A percentile compares a stretch with the other conserved stretches of the same genome.
Evolutionary conservation across 176 grass and related monocot species (phyloP).

Genomic region (Otatea glauca): DNA sequence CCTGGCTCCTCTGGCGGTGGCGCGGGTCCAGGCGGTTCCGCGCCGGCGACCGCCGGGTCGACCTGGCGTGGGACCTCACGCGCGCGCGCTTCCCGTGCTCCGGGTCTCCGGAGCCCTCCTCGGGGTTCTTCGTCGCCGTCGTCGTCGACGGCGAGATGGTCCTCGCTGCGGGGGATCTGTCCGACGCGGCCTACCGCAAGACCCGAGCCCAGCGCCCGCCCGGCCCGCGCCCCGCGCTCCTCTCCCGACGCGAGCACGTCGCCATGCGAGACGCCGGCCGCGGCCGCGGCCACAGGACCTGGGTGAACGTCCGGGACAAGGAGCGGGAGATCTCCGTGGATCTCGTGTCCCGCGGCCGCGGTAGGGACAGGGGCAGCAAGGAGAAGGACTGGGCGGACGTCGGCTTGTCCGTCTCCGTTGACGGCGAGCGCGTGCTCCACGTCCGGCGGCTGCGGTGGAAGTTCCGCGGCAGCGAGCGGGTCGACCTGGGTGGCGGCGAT

Average conservation of each 20-base stretch:
- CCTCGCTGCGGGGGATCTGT: constrained; percentile 70
- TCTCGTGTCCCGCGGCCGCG: constrained; percentile 47
- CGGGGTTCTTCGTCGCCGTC: constrained; percentile 69
- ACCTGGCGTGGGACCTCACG: constrained; percentile 71
- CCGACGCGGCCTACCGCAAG: constrained; percentile 58
- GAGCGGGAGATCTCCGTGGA: constrained; percentile 83
- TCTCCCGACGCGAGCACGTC: constrained; percentile 70
- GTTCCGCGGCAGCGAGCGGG: constrained; percentile 77
- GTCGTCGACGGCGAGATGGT: constrained; percentile 70
- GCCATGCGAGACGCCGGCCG: constrained; percentile 38
- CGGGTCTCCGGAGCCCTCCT: constrained; percentile 60
- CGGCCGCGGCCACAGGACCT: constrained; percentile 51
- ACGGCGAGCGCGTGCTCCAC: constrained; percentile 67
- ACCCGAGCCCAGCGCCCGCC: constrained; percentile 20
- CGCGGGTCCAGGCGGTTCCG: constrained; percentile 58
- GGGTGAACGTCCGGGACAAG: constrained; percentile 58
- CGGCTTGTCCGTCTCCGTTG: constrained; percentile 65
- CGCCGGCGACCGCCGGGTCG: constrained; percentile 44
- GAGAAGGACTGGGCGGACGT: constrained; percentile 53
- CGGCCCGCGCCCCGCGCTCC: constrained; percentile 29
- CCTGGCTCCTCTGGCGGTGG: constrained; percentile 68
- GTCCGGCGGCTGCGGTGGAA: constrained; percentile 80
- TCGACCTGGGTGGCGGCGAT: constrained; percentile 56
- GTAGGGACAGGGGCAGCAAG: neutral
- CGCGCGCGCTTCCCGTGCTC: constrained; percentile 53